Percentiles rank a stretch among this genome's conserved stretches.
phyloP scores from a whole-genome alignment of 352 stramenopile species.

The Pythium dissotocum region DNA sequence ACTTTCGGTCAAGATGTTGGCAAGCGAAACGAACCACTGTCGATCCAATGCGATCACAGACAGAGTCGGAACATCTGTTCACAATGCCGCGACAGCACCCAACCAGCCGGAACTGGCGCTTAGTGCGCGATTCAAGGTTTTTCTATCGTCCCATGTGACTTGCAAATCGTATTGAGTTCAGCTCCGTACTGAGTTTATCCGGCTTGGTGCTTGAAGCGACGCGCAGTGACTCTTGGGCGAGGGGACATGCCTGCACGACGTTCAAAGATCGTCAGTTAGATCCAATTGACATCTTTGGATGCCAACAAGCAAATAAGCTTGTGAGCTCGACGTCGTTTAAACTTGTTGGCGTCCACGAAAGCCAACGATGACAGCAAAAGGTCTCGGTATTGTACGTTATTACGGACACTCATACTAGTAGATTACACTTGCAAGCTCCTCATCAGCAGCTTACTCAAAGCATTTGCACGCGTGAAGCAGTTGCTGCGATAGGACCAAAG shows the following conservation, averaged over 20 bases:
- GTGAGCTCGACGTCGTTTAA: neutral
- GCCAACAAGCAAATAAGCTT: no score
- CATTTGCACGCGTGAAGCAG: neutral
- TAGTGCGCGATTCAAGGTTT: neutral
- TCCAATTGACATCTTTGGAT: no score
- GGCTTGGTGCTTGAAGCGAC: no score
- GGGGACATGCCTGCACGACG: no score
- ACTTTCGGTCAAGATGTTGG: no score
- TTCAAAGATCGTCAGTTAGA: no score
- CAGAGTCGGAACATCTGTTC: neutral
- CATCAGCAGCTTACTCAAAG: neutral
- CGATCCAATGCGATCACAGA: no score
- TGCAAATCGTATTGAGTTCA: constrained; percentile 8
- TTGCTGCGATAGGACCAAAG: neutral
- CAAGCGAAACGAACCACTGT: no score
- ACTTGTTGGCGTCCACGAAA: neutral
- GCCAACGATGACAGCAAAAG: neutral
- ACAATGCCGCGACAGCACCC: constrained; percentile 6
- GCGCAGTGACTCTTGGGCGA: no score
- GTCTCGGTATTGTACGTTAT: no score
- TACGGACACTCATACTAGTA: neutral
- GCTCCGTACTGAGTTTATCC: no score
- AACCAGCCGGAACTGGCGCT: constrained; percentile 15
- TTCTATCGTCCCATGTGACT: neutral
- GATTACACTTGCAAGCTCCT: neutral